Base-by-base conservation (phyloP, 306 rosid genomes). In the Ammopiptanthus mongolicus region DNA sequence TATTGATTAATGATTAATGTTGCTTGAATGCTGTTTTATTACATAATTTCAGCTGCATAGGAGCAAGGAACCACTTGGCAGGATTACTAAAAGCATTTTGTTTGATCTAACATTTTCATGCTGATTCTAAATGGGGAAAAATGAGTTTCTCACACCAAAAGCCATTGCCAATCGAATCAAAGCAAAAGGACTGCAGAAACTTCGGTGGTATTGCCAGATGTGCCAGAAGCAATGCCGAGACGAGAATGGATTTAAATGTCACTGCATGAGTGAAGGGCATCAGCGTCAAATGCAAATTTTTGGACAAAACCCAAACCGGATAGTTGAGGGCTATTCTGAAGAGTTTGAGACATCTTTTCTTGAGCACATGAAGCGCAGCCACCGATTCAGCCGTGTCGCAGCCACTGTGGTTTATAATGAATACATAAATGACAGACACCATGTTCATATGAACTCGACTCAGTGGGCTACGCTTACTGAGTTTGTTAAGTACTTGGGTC, bases 131-230 rank as follows among this genome's bases (percentile, higher is more conserved):
- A 91, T 94, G 98, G 98, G 97, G 18, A 94, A 90, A 88, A 94
- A 94, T 53, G 96, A 93, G 19, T 91, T 91, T 58, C 86, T 93
- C 4, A 93, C 97, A 0, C 97, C 97, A 0, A 93, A 93, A 65
- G 97, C 97, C 17, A 93, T 93, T 19, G 97, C 98, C 9, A 93
- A 93, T 51, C 78, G 97, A 47, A 91, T 91, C 79, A 94, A 93
- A 76, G 97, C 98, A 15, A 94, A 91, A 58, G 98, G 98, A 12
- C 84, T 94, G 33, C 97, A 94, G 92, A 94, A 94, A 86, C 96
- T 94, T 19, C 84, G 97, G 12, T 94, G 96, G 96, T 94, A 94
- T 78, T 94, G 98, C 84, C 98, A 94, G 86, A 94, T 93, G 98
- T 93, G 98, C 69, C 97, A 93, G 82, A 93, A 93, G 88, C 97